Evolutionary conservation across 2,329 filamentous ascomycete genomes (phyloP), one percentile per base, ranked within the genome.

Genomic region (Paecilomyces dactylethromorphus): DNA sequence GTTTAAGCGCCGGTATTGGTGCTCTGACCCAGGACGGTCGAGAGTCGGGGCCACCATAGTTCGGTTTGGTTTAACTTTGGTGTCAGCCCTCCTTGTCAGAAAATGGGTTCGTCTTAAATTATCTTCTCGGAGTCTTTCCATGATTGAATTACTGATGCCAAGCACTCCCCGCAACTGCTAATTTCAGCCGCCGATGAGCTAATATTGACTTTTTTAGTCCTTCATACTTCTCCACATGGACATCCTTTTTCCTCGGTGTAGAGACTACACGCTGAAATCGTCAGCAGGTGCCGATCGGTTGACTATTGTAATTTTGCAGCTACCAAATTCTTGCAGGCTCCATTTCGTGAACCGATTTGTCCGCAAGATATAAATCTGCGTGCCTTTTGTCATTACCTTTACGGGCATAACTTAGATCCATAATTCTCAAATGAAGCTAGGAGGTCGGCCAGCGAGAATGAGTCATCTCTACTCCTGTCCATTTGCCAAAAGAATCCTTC

Each of bases 401-500:
- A 4, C 2, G 24, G 24, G 24, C 3, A 26, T 26, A 5, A n/a
- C n/a, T n/a, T n/a, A n/a, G n/a, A n/a, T n/a, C n/a, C n/a, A n/a
- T n/a, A n/a, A n/a, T n/a, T n/a, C n/a, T n/a, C n/a, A n/a, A n/a
- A n/a, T n/a, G n/a, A n/a, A 18, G 3, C 18, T 8, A 45, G 7
- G 15, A 4, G 15, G 18, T 45, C 2, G 15, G 35, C 6, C 4
- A n/a, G 8, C 15, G 2, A 18, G 35, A 15, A 13, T 45, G 15
- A 33, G 32, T n/a, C n/a, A 45, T n/a, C 18, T 18, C 39, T 45
- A 71, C 39, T 68, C 68, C 57, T 76, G 73, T 4, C 73, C 75
- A 63, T 78, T 77, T 7, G 75, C 76, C 57, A 78, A 65, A 7
- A 78, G 62, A 11, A 72, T 68, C 21, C 75, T 66, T 1, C 75